Evolutionary conservation across 805 yeast genomes (phyloP).

Genomic region (Candida maltosa): DNA sequence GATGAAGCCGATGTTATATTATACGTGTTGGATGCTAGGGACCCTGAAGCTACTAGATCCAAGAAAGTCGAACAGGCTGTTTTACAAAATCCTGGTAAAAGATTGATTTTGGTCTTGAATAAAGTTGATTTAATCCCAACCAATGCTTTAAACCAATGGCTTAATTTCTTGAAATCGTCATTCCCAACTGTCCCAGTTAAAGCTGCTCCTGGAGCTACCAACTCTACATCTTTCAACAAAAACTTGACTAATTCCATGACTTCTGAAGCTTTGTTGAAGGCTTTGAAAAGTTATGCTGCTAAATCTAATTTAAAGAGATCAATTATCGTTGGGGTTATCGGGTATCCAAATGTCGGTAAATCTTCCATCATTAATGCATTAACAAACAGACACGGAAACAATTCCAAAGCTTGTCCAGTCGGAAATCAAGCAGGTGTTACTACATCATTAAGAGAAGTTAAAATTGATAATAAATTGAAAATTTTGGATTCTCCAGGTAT

Average conservation of each 20-base stretch:
- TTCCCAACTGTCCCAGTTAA: slow-evolving; percentile 92
- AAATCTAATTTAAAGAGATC: slow-evolving; percentile 85
- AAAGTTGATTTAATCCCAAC: slow-evolving; percentile 93
- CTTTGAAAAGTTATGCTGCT: slow-evolving; percentile 81
- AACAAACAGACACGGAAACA: slow-evolving; percentile 73
- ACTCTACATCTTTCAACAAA: slow-evolving; percentile 66
- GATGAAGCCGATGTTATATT: slow-evolving; percentile 88
- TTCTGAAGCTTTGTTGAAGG: slow-evolving; percentile 68
- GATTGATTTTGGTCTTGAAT: slow-evolving; percentile 82
- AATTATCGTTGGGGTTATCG: slow-evolving; percentile 90
- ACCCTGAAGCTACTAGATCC: slow-evolving; percentile 93
- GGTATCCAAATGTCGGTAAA: slow-evolving; percentile 96
- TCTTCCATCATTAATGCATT: slow-evolving; percentile 91
- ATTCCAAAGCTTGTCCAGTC: slow-evolving; percentile 82
- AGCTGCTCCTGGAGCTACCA: slow-evolving; percentile 74
- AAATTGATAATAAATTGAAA: slow-evolving; percentile 84
- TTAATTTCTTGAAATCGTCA: slow-evolving; percentile 67
- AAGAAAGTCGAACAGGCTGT: slow-evolving; percentile 89
- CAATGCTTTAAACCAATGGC: slow-evolving; percentile 79
- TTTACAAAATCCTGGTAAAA: slow-evolving; percentile 71
- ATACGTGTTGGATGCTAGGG: slow-evolving; percentile 95
- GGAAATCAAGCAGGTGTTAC: slow-evolving; percentile 99
- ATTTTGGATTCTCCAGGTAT: slow-evolving; percentile 96
- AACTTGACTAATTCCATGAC: slow-evolving; percentile 69
- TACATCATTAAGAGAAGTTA: slow-evolving; percentile 85